Evolutionary conservation across 306 rosid genomes (phyloP).

Genomic region (Boehmeria nivea): DNA sequence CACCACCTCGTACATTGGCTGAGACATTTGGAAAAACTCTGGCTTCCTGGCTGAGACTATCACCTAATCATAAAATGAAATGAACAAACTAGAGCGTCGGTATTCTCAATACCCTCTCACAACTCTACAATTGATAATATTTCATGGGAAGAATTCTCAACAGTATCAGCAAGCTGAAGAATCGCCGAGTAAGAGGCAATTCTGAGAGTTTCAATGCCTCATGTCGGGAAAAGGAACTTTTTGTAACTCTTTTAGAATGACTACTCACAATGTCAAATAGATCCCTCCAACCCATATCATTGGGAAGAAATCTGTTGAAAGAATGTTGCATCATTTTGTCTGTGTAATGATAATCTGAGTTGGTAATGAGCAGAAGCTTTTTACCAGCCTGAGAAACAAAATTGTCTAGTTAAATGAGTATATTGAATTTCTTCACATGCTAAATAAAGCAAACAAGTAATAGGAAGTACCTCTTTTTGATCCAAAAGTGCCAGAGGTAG

Average conservation of each 20-base stretch:
- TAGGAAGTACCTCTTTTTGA: slow-evolving; percentile 74
- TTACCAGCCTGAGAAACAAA: slow-evolving; percentile 79
- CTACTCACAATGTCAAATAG: slow-evolving; percentile 89
- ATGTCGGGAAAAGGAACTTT: too few species aligned
- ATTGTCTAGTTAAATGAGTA: slow-evolving; percentile 16
- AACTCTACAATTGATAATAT: not conserved
- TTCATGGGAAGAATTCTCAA: too few species aligned
- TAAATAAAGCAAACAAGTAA: slow-evolving; percentile 4
- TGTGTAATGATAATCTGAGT: slow-evolving; percentile 87
- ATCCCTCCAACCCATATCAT: slow-evolving; percentile 93
- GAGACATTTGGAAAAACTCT: slow-evolving; percentile 89
- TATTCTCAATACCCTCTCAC: slow-evolving; percentile 9
- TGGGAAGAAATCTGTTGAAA: slow-evolving; percentile 91
- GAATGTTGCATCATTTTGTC: slow-evolving; percentile 97
- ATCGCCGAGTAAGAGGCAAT: too few species aligned
- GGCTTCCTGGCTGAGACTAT: slow-evolving; percentile 98
- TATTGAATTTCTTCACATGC: not conserved
- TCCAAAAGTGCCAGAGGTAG: slow-evolving; percentile 90
- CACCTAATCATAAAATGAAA: slow-evolving; percentile 41
- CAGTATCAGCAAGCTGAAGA: too few species aligned
- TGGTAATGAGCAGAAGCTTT: slow-evolving; percentile 90
- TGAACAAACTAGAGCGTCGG: not conserved
- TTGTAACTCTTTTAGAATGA: slow-evolving; percentile 2
- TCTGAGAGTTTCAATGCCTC: too few species aligned
- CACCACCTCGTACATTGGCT: slow-evolving; percentile 97